These are phyloP conservation scores for Xylaria sp. DNA, from an alignment of 2,329 filamentous ascomycete species.

Conservation along the genomic window DNA sequence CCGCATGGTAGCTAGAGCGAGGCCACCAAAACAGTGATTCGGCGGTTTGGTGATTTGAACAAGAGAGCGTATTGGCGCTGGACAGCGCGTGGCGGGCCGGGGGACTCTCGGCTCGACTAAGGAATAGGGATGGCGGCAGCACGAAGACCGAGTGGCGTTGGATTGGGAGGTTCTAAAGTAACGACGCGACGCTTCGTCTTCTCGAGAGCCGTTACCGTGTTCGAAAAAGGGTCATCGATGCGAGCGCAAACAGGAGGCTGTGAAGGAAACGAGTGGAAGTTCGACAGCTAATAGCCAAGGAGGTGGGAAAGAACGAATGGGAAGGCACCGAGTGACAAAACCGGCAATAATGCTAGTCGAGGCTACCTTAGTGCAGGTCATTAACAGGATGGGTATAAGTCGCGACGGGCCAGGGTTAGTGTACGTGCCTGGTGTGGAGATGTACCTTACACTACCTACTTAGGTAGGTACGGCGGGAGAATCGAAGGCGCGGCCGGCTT, in stretches of 20 bases:
- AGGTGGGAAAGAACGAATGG: not conserved
- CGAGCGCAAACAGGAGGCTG: not conserved
- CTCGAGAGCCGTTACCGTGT: not conserved
- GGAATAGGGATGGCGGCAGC: not conserved
- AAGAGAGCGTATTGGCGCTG: constrained; percentile 6
- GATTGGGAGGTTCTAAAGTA: not conserved
- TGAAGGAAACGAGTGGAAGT: not conserved
- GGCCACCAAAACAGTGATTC: constrained; percentile 37
- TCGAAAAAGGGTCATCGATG: not conserved
- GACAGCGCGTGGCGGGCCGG: constrained; percentile 7
- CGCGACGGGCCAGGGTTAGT: not conserved
- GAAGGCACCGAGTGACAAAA: not conserved
- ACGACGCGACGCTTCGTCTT: not conserved
- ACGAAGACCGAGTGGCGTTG: not conserved
- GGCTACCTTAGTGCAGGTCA: not conserved
- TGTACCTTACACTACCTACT: not conserved
- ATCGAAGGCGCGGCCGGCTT: not conserved
- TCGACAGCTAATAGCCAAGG: not conserved
- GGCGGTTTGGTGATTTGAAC: not conserved
- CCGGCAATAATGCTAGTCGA: not conserved
- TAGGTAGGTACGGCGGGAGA: not conserved
- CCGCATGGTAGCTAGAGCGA: constrained; percentile 49
- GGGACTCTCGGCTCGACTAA: constrained; percentile 3
- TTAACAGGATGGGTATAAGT: not conserved
- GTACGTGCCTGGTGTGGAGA: not conserved